Conservation (phyloP, 768 basidiomycete species). For the Suillus clintonianus region DNA sequence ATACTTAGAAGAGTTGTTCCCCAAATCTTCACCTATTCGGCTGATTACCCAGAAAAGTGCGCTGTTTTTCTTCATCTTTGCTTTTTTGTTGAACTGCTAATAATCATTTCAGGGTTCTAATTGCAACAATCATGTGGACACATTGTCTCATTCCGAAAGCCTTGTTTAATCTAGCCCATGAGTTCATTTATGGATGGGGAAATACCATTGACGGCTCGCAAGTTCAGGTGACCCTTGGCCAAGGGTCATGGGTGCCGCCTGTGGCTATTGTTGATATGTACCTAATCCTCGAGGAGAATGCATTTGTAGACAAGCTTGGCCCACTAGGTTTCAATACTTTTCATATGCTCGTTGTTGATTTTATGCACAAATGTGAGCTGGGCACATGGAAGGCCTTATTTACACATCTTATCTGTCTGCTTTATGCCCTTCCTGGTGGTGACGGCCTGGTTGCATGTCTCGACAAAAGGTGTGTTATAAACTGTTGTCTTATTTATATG, state of each 20-base stretch:
- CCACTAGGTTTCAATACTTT: conserved; percentile 22
- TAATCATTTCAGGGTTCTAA: too few relatives aligned
- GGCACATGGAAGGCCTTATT: conserved; percentile 40
- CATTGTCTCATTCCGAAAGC: too few relatives aligned
- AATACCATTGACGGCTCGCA: conserved; percentile 12
- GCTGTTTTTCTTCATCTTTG: conserved; percentile 5
- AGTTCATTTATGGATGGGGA: too few relatives aligned
- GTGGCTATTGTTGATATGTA: too few relatives aligned
- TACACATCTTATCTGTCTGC: conserved; percentile 35
- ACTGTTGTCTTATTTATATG: too few relatives aligned
- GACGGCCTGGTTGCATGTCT: not conserved
- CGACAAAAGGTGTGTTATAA: not conserved
- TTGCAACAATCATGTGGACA: too few relatives aligned
- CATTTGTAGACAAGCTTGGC: conserved; percentile 2
- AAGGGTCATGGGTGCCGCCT: too few relatives aligned
- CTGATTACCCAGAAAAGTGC: conserved; percentile 36
- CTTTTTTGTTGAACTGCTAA: too few relatives aligned
- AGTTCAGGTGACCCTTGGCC: too few relatives aligned
- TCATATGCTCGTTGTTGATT: conserved; percentile 30
- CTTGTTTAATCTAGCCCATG: too few relatives aligned
- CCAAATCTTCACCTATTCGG: conserved; percentile 25
- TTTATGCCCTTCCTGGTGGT: conserved; percentile 13
- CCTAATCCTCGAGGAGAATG: too few relatives aligned
- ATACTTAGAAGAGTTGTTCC: conserved; percentile 19
- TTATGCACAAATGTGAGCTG: conserved; percentile 40